Evolutionary conservation across 208 protist species (phyloP).

Genomic region (Leishmania tropica): DNA sequence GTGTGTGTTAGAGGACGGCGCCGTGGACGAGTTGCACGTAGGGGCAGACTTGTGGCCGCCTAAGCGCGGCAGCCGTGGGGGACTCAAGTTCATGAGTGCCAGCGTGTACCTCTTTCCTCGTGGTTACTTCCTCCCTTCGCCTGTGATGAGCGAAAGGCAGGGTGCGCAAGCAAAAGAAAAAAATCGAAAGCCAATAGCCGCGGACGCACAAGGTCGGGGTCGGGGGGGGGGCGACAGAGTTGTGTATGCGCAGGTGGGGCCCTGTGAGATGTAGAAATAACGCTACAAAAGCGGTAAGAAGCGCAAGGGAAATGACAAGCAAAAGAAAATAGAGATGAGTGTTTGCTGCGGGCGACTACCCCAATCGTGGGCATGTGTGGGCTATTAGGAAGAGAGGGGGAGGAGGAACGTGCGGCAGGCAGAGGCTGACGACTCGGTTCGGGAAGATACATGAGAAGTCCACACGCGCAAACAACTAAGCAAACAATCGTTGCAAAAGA

Average conservation of each 20-base stretch:
- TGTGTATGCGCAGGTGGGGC: not conserved
- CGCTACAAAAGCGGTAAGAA: not conserved
- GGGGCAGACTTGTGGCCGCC: conserved; percentile 18
- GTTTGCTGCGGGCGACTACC: not conserved
- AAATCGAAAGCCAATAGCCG: not conserved
- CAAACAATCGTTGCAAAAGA: not conserved
- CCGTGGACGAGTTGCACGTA: not conserved
- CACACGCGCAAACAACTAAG: not conserved
- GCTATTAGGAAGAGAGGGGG: not conserved
- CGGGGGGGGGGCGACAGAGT: no score
- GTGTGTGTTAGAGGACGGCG: not conserved
- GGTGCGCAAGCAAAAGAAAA: not conserved
- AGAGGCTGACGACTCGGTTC: not conserved
- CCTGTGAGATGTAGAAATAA: not conserved
- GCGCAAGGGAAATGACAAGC: not conserved
- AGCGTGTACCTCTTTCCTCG: not conserved
- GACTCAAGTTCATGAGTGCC: conserved; percentile 16
- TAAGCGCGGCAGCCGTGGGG: conserved; percentile 19
- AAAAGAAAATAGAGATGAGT: not conserved
- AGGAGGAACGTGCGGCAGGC: not conserved
- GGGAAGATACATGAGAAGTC: not conserved
- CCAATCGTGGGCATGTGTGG: not conserved
- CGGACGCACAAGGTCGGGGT: not conserved
- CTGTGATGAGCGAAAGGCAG: not conserved
- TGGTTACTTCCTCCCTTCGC: not conserved